A percentile compares a stretch with the other conserved stretches of the same genome.
These are phyloP conservation scores for Lipomyces sp. DNA, from an alignment of 805 yeast species.

Conservation along the genomic window DNA sequence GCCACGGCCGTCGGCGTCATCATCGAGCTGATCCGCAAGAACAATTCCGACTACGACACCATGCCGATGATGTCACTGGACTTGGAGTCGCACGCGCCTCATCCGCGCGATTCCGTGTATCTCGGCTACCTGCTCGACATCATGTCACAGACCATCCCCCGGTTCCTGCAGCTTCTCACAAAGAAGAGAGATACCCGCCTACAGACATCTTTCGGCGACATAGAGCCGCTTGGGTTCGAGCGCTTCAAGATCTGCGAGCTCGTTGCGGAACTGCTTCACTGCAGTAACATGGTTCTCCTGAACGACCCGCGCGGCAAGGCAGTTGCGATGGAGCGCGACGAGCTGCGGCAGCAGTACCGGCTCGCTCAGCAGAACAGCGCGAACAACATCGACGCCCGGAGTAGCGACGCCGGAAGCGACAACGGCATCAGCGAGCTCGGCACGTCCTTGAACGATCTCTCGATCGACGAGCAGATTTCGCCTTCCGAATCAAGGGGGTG, in stretches of 20 bases:
- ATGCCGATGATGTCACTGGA: constrained; percentile 82
- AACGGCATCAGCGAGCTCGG: constrained; percentile 15
- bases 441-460: constrained; percentile 11
- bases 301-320: constrained; percentile 73
- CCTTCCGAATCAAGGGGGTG: constrained; percentile 25
- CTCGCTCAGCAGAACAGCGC: not conserved
- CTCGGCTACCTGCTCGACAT: constrained; percentile 78
- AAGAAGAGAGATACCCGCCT: constrained; percentile 39
- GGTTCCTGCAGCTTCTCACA: constrained; percentile 59
- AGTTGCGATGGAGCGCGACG: constrained; percentile 66
- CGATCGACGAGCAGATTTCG: constrained; percentile 10
- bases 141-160: constrained; percentile 70
- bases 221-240: constrained; percentile 83
- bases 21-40: constrained; percentile 90
- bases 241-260: constrained; percentile 87
- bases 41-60: constrained; percentile 91
- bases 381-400: not conserved
- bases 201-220: constrained; percentile 62
- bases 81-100: constrained; percentile 86
- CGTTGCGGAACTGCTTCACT: constrained; percentile 89
- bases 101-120: constrained; percentile 87
- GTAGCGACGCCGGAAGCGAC: constrained; percentile 2
- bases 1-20: constrained; percentile 93
- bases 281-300: constrained; percentile 93
- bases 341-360: constrained; percentile 46